These are phyloP conservation scores for Aspergillus floridensis DNA, from an alignment of 2,329 filamentous ascomycete species.

Conservation along the genomic window DNA sequence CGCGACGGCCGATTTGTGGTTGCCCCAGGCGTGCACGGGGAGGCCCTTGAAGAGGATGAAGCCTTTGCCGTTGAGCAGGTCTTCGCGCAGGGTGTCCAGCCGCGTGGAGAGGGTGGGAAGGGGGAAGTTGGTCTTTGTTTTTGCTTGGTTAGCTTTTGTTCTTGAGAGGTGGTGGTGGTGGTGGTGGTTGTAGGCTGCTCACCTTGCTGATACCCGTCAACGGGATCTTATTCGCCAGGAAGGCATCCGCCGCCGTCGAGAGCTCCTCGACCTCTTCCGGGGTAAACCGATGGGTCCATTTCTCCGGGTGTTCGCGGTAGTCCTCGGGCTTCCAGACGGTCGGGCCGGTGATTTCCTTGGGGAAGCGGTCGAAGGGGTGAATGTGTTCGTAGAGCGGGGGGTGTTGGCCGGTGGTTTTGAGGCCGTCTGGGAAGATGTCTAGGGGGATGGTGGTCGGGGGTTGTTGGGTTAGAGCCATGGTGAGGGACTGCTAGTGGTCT, in stretches of 20 bases:
- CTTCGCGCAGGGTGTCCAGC: conserved; percentile 57
- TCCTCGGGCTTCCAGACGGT: conserved; percentile 71
- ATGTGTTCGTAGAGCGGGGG: conserved; percentile 64
- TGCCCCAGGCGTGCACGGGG: conserved; percentile 70
- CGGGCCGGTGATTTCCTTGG: conserved; percentile 65
- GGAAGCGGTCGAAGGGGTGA: conserved; percentile 67
- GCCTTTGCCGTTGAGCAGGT: conserved; percentile 78
- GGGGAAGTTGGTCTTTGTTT: conserved; percentile 52
- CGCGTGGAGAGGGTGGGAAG: conserved; percentile 57
- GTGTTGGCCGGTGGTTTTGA: conserved; percentile 71
- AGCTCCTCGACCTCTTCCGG: conserved; percentile 66
- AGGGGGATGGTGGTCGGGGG: conserved; percentile 38
- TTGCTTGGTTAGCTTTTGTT: conserved; percentile 19
- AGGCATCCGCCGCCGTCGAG: conserved; percentile 63
- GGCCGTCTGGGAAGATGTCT: conserved; percentile 61
- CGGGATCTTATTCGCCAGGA: conserved; percentile 63
- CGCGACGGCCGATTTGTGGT: conserved; percentile 76
- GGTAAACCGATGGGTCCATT: conserved; percentile 71
- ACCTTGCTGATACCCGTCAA: conserved; percentile 68
- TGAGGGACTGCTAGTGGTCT: neutral
- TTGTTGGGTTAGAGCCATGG: conserved; percentile 38
- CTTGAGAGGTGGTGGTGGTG: neutral
- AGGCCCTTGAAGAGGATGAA: conserved; percentile 89
- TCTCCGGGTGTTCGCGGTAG: conserved; percentile 60
- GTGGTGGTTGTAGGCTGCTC: conserved; percentile 17